Conservation (phyloP, 116 monocot species). For the Posidonia oceanica region DNA sequence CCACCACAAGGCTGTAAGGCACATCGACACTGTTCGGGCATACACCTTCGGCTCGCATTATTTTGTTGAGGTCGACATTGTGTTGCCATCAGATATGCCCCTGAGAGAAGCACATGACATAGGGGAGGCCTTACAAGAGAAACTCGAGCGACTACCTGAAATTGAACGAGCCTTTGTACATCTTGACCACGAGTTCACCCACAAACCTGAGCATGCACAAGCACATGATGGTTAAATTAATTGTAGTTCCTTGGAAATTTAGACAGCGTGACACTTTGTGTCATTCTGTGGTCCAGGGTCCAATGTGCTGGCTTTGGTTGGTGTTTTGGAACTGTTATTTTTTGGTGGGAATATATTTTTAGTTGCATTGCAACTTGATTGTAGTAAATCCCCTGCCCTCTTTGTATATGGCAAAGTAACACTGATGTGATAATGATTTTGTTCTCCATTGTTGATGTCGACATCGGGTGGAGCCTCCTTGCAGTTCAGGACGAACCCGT, state of each 20-base stretch:
- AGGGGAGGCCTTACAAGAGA: conserved; percentile 88
- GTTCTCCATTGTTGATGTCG: conserved; percentile 4
- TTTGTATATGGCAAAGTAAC: too few species aligned
- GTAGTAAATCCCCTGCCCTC: too few species aligned
- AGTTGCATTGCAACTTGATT: too few species aligned
- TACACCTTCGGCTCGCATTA: conserved; percentile 98
- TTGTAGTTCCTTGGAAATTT: background rate
- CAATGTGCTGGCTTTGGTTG: too few species aligned
- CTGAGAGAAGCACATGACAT: conserved; percentile 74
- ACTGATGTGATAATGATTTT: too few species aligned
- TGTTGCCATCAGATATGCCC: conserved; percentile 74
- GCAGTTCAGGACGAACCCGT: conserved; percentile 69
- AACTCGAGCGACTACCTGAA: conserved; percentile 73
- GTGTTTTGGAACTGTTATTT: too few species aligned
- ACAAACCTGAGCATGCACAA: conserved; percentile 76
- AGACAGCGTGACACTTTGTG: too few species aligned
- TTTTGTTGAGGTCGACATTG: conserved; percentile 97
- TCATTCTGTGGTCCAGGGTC: too few species aligned
- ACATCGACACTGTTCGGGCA: conserved; percentile 87
- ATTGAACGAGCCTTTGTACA: conserved; percentile 92
- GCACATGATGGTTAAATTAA: conserved; percentile 29
- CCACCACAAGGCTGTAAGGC: conserved; percentile 75
- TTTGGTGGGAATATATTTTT: too few species aligned
- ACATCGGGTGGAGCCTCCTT: conserved; percentile 7
- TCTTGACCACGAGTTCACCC: conserved; percentile 86